Evolutionary conservation across 176 grass and related monocot species (phyloP).

Genomic region (Aegilops bicornis): DNA sequence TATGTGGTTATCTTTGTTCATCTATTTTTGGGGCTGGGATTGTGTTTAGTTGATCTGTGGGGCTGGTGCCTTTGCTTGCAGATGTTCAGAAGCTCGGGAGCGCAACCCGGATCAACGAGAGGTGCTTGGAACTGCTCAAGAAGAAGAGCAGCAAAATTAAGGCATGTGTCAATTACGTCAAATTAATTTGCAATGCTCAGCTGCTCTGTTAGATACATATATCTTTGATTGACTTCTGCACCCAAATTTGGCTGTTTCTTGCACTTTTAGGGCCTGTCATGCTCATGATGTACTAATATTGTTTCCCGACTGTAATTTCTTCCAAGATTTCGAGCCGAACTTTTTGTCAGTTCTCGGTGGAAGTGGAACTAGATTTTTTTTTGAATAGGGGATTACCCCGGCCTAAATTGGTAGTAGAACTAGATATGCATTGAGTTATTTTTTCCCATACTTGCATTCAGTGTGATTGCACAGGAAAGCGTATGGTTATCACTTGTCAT

Average conservation of each 20-base stretch:
- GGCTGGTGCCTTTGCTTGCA: slow-evolving; percentile 32
- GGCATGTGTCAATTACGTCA: slow-evolving; percentile 42
- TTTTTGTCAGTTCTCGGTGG: neutral
- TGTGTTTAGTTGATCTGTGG: neutral
- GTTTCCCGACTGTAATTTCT: neutral
- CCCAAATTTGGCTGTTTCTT: neutral
- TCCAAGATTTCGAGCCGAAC: neutral
- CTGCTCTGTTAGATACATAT: neutral
- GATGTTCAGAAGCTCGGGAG: slow-evolving; percentile 75
- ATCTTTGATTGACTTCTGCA: neutral
- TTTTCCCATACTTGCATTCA: neutral
- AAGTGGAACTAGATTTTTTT: neutral
- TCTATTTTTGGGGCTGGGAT: neutral
- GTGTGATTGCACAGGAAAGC: neutral
- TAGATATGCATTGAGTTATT: neutral
- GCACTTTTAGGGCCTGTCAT: neutral
- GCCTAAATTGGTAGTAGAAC: neutral
- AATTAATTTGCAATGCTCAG: neutral
- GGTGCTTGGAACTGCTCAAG: slow-evolving; percentile 82
- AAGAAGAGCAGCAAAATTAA: slow-evolving; percentile 75
- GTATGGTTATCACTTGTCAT: neutral
- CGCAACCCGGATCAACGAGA: slow-evolving; percentile 70
- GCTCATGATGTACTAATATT: neutral
- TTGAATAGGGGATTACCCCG: too few species aligned
- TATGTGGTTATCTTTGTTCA: neutral